Conservation (phyloP, 73 alveolate species). For the Tetrahymena thermophila region DNA sequence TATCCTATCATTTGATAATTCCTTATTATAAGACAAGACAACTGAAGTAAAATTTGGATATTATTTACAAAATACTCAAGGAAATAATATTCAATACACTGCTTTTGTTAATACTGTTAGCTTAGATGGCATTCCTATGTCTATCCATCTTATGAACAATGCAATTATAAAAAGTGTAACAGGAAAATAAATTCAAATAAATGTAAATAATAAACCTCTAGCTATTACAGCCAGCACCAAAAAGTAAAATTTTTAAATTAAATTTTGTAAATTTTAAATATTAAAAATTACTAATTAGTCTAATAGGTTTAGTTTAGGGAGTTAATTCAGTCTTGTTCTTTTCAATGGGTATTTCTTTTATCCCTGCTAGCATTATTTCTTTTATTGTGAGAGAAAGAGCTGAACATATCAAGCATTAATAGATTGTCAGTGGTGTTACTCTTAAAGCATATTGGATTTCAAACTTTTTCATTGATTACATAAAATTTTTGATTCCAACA, state of each 20-base stretch:
- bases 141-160: constrained; percentile 2
- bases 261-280: no score
- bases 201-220: constrained; percentile 6
- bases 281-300: no score
- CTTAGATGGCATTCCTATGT: constrained; percentile 5
- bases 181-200: not conserved
- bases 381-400: constrained; percentile 70
- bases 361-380: constrained; percentile 20
- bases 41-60: not conserved
- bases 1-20: not conserved
- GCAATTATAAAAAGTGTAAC: not conserved
- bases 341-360: constrained; percentile 11
- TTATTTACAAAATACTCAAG: constrained; percentile 5
- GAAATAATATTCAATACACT: constrained; percentile 42
- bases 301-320: not conserved
- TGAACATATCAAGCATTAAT: constrained; percentile 79
- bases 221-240: not conserved
- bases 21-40: not conserved
- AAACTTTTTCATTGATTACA: constrained; percentile 65
- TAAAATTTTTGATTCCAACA: constrained; percentile 60
- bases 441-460: constrained; percentile 79
- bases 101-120: constrained; percentile 19
- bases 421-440: constrained; percentile 75
- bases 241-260: not conserved
- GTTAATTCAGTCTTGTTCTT: not conserved